phyloP scores from a whole-genome alignment of 1,284 basidiomycete species.

The Tranzscheliella williamsii region DNA sequence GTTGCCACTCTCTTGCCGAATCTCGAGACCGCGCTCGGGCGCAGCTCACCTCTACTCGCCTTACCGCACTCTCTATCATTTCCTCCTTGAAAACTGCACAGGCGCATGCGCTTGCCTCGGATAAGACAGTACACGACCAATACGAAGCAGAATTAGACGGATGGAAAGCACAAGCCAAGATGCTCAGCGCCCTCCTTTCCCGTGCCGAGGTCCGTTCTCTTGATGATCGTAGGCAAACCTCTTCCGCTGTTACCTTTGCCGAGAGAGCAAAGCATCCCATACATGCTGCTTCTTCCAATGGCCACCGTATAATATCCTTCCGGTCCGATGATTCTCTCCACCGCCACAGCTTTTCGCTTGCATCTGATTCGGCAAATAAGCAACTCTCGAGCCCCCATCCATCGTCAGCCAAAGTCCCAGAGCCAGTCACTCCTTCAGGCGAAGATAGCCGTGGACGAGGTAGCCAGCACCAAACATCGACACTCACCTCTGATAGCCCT shows the following conservation, averaged over 20 bases:
- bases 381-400: not conserved
- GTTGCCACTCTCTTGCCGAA: slow-evolving; percentile 22
- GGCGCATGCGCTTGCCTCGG: slow-evolving; percentile 45
- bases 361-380: not conserved
- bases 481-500: not conserved
- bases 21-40: slow-evolving; percentile 24
- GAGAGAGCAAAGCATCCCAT: slow-evolving; percentile 8
- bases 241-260: slow-evolving; percentile 14
- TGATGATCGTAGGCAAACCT: slow-evolving; percentile 26
- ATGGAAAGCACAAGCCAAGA: slow-evolving; percentile 52
- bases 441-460: slow-evolving; percentile 11
- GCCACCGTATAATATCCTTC: slow-evolving; percentile 20
- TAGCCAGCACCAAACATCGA: not conserved
- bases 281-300: slow-evolving; percentile 14
- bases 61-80: slow-evolving; percentile 55
- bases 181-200: slow-evolving; percentile 52
- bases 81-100: slow-evolving; percentile 51
- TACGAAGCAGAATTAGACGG: slow-evolving; percentile 57
- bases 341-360: not conserved
- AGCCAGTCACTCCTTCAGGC: slow-evolving; percentile 2
- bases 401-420: not conserved
- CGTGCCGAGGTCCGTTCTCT: slow-evolving; percentile 41
- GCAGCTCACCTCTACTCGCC: slow-evolving; percentile 46
- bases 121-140: slow-evolving; percentile 44
- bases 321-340: slow-evolving; percentile 7